Base-by-base conservation (phyloP, 176 grass and related monocot genomes). In the Eragrostis nindensis region DNA sequence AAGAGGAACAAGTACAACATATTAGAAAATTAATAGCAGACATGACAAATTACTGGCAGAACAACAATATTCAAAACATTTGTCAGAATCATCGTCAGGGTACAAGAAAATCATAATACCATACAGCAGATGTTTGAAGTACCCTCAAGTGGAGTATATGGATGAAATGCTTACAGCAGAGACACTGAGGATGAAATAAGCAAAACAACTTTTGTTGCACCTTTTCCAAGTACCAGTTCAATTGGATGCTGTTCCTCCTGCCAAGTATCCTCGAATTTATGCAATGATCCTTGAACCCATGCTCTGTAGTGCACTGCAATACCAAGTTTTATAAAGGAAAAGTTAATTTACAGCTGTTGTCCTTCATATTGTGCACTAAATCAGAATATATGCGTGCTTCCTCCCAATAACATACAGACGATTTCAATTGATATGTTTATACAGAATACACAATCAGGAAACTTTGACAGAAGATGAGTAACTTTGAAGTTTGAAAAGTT, bases 241-340 rank as follows among this genome's bases (percentile, higher is more conserved):
- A 87, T 78, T 61, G 88, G 88, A 29, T 90, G 86, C 50, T 98
- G 96, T 66, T 98, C 96, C n/a, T n/a, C n/a, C 86, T 93, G 96
- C 92, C 92, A 90, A 30, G 90, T 99, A 91, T 98, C 96, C 86
- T 98, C 96, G 70, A 98, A 93, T 80, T 93, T 98, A 73, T 91
- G 96, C 21, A 69, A 82, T 62, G 90, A 91, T 70, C 74, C 74
- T 70, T 91, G 76, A 66, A 85, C 88, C 92, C 96, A 98, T 84
- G 92, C 92, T 86, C 90, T 91, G 66, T 93, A 98, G 64, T 98
- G 90, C 72, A 98, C 96, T 98, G 83, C 8, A 57, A 76, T 29
- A 89, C 25, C 29, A 88, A 76, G 67, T 50, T 36, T 84, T 47
- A 60, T 21, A 80, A 26, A 42, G 63, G 12, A 68, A 32, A 73